These are phyloP conservation scores for Thamnidium elegans DNA, from an alignment of 192 early-diverging fungal species.

Conservation along the genomic window DNA sequence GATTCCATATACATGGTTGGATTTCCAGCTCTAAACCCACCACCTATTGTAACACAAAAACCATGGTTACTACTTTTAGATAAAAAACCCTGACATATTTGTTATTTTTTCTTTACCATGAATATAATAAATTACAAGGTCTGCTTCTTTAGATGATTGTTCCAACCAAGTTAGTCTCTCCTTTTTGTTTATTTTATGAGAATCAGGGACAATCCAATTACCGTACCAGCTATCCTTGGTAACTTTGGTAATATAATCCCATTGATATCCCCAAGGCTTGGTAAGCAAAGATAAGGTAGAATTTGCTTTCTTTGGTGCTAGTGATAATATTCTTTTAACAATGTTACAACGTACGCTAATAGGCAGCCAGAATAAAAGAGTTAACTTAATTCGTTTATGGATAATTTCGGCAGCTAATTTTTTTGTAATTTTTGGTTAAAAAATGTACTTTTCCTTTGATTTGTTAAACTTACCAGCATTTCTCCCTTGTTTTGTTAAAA, in stretches of 20 bases:
- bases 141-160: background rate
- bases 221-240: background rate
- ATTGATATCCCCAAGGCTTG: background rate
- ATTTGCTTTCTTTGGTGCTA: background rate
- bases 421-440: no score
- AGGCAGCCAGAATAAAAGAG: background rate
- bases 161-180: background rate
- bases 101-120: conserved; percentile 11
- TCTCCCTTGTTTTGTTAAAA: no score
- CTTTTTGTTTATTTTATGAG: background rate
- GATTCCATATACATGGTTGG: conserved; percentile 17
- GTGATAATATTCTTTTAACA: background rate
- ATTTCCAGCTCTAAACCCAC: conserved; percentile 18
- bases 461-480: no score
- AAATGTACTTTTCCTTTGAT: no score
- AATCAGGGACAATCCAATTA: conserved; percentile 7
- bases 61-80: background rate
- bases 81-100: background rate
- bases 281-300: background rate
- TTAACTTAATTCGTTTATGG: background rate
- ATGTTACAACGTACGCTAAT: background rate
- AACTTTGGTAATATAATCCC: conserved; percentile 5
- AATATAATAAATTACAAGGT: conserved; percentile 18
- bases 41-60: conserved; percentile 3
- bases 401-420: background rate